Percentiles rank a stretch among this genome's conserved stretches.
Conservation (phyloP, 2,329 filamentous ascomycete genomes). For the Fusarium marasasianum region DNA sequence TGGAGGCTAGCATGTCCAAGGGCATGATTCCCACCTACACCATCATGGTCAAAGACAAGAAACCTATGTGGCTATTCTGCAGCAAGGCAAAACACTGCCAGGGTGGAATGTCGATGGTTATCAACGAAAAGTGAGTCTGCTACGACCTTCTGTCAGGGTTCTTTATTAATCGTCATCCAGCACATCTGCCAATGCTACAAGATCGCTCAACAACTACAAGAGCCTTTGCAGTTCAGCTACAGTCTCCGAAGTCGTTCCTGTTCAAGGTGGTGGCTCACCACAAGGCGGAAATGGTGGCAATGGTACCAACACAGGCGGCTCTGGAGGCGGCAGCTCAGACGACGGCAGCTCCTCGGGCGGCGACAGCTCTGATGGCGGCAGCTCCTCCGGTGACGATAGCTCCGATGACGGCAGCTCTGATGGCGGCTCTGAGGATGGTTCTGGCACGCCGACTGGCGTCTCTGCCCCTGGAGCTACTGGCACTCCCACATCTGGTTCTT, state of each 20-base stretch:
- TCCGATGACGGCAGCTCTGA: background rate
- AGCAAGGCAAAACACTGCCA: conserved; percentile 79
- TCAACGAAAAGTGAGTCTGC: conserved; percentile 74
- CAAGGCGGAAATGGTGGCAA: conserved; percentile 33
- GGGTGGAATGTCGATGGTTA: conserved; percentile 77
- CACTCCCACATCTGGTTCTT: conserved; percentile 34
- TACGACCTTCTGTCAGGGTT: no score
- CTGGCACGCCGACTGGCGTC: conserved; percentile 13
- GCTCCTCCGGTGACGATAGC: background rate
- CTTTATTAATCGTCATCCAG: conserved; percentile 39
- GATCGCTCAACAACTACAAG: conserved; percentile 62
- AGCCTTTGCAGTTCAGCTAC: conserved; percentile 46
- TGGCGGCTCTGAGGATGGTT: background rate
- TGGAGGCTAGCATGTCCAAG: conserved; percentile 59
- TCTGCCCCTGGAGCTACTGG: conserved; percentile 29
- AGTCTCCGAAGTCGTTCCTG: conserved; percentile 43
- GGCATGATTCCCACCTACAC: conserved; percentile 74
- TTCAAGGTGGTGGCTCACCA: conserved; percentile 29
- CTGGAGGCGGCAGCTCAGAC: background rate
- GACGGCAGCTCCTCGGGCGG: background rate
- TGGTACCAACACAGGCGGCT: background rate
- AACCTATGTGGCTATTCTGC: conserved; percentile 83
- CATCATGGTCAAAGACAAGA: conserved; percentile 72
- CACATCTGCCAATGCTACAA: conserved; percentile 60
- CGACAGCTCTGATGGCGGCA: background rate